These are phyloP conservation scores for Scutellaria minor DNA, from an alignment of 257 asterid genomes.

Conservation along the genomic window DNA sequence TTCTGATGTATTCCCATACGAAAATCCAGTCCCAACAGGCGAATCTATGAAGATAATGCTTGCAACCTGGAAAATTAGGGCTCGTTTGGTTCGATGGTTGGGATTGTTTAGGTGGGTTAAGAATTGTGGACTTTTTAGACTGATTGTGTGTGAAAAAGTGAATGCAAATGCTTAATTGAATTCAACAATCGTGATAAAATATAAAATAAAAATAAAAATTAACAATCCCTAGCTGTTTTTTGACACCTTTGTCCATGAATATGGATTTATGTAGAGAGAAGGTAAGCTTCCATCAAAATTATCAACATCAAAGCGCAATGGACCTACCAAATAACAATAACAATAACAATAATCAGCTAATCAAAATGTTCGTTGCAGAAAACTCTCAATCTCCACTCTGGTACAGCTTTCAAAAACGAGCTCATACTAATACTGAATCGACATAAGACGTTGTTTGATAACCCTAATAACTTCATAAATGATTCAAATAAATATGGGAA, in stretches of 20 bases:
- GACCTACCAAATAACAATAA: slow-evolving; percentile 44
- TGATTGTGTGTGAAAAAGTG: too few relatives aligned
- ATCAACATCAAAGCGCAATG: slow-evolving; percentile 45
- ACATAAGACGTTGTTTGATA: too few relatives aligned
- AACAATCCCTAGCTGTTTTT: neutral
- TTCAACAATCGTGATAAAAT: neutral
- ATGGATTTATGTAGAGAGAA: slow-evolving; percentile 43
- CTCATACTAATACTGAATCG: too few relatives aligned
- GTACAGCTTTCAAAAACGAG: too few relatives aligned
- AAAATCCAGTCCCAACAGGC: slow-evolving; percentile 60
- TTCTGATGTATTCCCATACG: slow-evolving; percentile 42
- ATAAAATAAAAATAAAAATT: neutral
- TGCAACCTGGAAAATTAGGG: slow-evolving; percentile 40
- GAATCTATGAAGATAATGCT: slow-evolving; percentile 55
- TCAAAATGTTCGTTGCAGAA: too few relatives aligned
- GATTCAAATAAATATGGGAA: too few relatives aligned
- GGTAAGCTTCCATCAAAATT: slow-evolving; percentile 57
- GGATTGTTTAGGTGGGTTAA: too few relatives aligned
- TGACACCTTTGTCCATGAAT: slow-evolving; percentile 74
- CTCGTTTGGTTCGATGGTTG: too few relatives aligned
- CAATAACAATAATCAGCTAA: too few relatives aligned
- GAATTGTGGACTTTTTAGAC: too few relatives aligned
- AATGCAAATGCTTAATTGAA: neutral
- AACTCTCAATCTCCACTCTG: too few relatives aligned
- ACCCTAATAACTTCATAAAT: too few relatives aligned